A percentile compares a stretch with the other conserved stretches of the same genome.
phyloP scores from a whole-genome alignment of 2,329 filamentous ascomycete genomes.

The Zasmidium angulare region DNA sequence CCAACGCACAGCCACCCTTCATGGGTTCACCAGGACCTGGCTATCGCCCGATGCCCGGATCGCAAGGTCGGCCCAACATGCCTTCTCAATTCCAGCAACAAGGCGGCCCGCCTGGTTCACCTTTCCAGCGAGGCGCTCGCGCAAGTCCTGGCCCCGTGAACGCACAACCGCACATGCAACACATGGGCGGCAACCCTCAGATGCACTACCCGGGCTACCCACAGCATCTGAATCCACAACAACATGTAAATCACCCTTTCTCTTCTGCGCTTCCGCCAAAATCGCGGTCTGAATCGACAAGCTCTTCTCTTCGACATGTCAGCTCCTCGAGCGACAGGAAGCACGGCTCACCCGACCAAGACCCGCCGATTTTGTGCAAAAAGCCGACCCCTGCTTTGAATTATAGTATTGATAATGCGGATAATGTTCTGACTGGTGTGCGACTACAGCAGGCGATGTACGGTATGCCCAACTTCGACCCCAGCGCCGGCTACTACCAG shows the following conservation, averaged over 20 bases:
- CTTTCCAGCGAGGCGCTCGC: conserved; percentile 46
- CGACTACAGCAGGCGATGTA: conserved; percentile 57
- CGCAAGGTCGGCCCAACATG: conserved; percentile 53
- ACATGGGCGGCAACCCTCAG: conserved; percentile 50
- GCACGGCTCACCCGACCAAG: conserved; percentile 19
- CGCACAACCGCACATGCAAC: conserved; percentile 65
- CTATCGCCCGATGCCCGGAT: conserved; percentile 53
- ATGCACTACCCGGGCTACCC: conserved; percentile 64
- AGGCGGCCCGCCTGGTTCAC: conserved; percentile 35
- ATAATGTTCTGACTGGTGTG: conserved; percentile 39
- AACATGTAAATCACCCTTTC: conserved; percentile 60
- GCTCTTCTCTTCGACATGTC: conserved; percentile 14
- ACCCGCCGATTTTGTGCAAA: conserved; percentile 1
- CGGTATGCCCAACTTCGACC: conserved; percentile 56
- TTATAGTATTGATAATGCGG: conserved; percentile 5
- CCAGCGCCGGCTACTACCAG: conserved; percentile 44
- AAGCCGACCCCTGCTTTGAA: neutral
- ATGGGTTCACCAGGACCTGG: conserved; percentile 55
- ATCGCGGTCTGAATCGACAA: conserved; percentile 19
- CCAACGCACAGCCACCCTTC: conserved; percentile 50
- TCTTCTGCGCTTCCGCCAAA: conserved; percentile 10
- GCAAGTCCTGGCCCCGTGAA: conserved; percentile 58
- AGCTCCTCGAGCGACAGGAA: conserved; percentile 16
- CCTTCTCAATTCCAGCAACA: conserved; percentile 42
- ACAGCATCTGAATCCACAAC: conserved; percentile 55